Base-by-base conservation (phyloP, 179 eudicot genomes). In the Silene vulgaris region DNA sequence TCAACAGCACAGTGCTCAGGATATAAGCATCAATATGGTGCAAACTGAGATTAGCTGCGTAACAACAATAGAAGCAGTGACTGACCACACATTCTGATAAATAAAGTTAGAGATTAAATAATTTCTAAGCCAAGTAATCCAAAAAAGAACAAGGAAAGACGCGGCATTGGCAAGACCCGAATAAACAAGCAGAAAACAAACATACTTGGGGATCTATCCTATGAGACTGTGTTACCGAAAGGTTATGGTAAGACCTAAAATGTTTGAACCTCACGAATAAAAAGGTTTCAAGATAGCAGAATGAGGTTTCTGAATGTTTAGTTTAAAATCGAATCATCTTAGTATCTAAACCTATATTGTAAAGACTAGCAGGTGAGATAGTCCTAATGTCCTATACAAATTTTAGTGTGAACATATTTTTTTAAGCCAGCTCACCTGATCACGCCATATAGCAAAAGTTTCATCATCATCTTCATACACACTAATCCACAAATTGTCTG, bases 401-500 rank as follows among this genome's bases (percentile, higher is more conserved):
- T 62, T 29, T 19, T 7, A 23, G 28, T 20, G 72, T 11, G 72
- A 40, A 30, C 16, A 43, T 9, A 40, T 17, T 30, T 40, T 43
- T 50, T 1, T 28, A 56, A 26, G 71, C 17, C 50, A 19, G 71
- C 78, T 82, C 67, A 89, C 99, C 91, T 95, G 89, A 67, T 92
- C 87, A 66, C 83, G 96, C 97, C 99, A 92, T 82, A 95, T 88
- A 67, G 82, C 83, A 84, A 89, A 88, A 69, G 99, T 85, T 85
- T 95, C 97, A 75, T 92, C 90, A 65, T 95, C 99, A 80, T 95
- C 90, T 81, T 90, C 90, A 84, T 88, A 95, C 69, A 95, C 90
- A 83, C 95, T 95, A 48, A 92, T 74, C 98, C 99, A 92, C 76
- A 95, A 76, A 61, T 80, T 85, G 69, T 90, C 91, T 26, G 86